Evolutionary conservation across 2,329 filamentous ascomycete genomes (phyloP), one percentile per base, ranked within the genome.

Genomic region (Scedosporium aurantiacum): DNA sequence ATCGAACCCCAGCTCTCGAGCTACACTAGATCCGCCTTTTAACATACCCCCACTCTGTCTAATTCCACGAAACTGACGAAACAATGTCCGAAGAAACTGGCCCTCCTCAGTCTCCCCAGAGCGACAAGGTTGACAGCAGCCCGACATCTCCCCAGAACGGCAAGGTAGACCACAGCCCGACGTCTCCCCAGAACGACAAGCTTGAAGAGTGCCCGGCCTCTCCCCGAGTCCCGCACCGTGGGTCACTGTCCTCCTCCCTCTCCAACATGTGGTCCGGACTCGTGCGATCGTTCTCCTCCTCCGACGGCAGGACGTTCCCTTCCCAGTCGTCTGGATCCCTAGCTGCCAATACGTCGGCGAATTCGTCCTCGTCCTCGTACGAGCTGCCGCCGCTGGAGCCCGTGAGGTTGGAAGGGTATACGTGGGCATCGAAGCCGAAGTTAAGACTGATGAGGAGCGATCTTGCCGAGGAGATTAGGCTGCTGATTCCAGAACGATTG

Each of bases 391-490:
- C 92, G 0, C 82, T 97, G 58, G 92, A 93, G 62, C 90, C 93
- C 0, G 75, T 97, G 23, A 78, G 81, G 4, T 80, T 97, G 41
- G 74, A 78, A 23, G 89, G 89, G 43, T 90, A 87, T 73, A 78
- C 79, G 63, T 75, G 78, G 1, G 80, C 79, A 67, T 91, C 87
- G 3, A 75, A 79, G 18, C 67, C 75, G 18, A 80, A 79, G 41
- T 85, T 84, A 56, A 82, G 84, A 66, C 78, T 97, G 60, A 79
- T 99, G 61, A 87, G 82, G 18, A 77, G 79, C 58, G 82, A 85
- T 10, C 78, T 97, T 32, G 94, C 93, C 2, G 94, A 97, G 75
- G 94, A 97, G 76, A 96, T 97, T 62, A 83, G 94, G 57, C 82
- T 95, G 45, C 86, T 97, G 68, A 78, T 97, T 23, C 94, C 94